Percentiles rank a stretch among this genome's conserved stretches.
Conservation (phyloP, 2,329 filamentous ascomycete species). For the Paracoccidioides lutzii region DNA sequence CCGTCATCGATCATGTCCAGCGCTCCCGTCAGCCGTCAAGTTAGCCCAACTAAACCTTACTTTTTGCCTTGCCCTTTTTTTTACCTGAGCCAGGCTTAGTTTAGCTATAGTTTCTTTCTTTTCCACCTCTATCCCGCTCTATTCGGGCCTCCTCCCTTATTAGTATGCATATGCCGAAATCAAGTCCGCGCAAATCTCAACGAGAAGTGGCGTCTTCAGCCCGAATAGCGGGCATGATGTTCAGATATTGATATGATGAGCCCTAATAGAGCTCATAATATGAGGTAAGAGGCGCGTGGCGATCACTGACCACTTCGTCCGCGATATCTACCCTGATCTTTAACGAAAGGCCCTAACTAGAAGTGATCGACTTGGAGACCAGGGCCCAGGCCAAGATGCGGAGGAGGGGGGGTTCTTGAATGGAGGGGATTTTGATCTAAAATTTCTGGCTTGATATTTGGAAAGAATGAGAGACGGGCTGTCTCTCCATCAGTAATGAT, state of each 20-base stretch:
- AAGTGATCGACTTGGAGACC: no score
- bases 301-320: background rate
- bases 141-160: background rate
- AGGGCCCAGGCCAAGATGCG: no score
- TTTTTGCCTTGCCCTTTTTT: background rate
- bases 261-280: background rate
- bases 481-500: no score
- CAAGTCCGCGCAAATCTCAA: background rate
- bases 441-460: background rate
- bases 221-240: background rate
- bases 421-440: background rate
- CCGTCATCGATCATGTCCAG: background rate
- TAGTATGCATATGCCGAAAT: background rate
- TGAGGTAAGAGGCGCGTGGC: background rate
- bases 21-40: background rate
- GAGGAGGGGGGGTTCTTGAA: background rate
- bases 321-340: background rate
- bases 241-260: background rate
- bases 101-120: background rate
- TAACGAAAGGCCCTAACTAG: no score
- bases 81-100: background rate
- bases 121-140: background rate
- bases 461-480: no score
- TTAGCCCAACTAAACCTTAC: background rate
- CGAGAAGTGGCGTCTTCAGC: background rate